Evolutionary conservation across 148 eudicot species (phyloP).

Genomic region (Tetragonia tetragonoides): DNA sequence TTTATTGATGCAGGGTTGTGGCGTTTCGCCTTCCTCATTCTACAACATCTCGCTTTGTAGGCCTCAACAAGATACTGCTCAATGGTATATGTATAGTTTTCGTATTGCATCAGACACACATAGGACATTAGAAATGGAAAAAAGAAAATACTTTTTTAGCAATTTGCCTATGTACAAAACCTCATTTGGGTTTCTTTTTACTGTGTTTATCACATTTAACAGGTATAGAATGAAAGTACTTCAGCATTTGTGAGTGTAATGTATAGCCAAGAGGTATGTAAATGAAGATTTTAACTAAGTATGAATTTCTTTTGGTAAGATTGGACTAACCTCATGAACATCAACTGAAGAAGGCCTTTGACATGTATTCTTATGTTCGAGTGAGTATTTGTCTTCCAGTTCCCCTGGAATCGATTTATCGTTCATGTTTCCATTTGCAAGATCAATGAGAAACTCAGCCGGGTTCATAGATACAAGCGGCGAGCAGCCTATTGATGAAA

Average conservation of each 20-base stretch:
- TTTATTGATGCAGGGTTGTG: background rate
- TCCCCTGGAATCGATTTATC: constrained; percentile 28
- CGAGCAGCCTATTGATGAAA: constrained; percentile 29
- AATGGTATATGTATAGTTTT: too few species aligned
- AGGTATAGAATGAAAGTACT: too few species aligned
- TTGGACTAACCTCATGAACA: constrained; percentile 32
- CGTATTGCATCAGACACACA: background rate
- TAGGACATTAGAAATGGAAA: background rate
- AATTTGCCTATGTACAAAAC: too few species aligned
- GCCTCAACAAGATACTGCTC: constrained; percentile 30
- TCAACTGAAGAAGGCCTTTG: constrained; percentile 21
- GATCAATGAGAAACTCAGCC: constrained; percentile 34
- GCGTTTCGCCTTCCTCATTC: constrained; percentile 10
- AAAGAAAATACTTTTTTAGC: too few species aligned
- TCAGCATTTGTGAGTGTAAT: too few species aligned
- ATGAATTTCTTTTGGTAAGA: too few species aligned
- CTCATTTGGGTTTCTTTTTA: too few species aligned
- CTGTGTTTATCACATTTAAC: too few species aligned
- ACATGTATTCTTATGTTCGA: background rate
- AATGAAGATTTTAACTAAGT: too few species aligned
- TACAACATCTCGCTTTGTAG: constrained; percentile 13
- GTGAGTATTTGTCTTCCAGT: constrained; percentile 12
- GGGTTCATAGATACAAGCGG: constrained; percentile 34
- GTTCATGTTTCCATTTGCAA: constrained; percentile 36
- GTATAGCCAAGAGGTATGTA: too few species aligned